phyloP scores from a whole-genome alignment of 2,329 filamentous ascomycete genomes.

The Claviceps digitariae region DNA sequence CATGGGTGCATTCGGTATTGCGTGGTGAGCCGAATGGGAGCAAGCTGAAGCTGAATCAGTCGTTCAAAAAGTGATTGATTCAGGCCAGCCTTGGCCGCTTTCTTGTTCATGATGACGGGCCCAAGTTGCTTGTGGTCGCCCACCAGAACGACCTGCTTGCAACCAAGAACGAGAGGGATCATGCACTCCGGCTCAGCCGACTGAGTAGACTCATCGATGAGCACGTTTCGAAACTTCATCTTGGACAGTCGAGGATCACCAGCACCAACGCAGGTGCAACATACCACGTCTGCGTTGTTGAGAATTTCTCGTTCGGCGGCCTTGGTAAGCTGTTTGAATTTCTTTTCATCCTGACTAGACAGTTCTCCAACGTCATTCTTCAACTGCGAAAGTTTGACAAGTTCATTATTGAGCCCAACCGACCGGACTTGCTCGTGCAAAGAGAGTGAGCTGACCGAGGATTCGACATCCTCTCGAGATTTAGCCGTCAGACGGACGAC shows the following conservation, averaged over 20 bases:
- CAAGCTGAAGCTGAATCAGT: constrained; percentile 78
- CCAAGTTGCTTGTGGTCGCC: constrained; percentile 97
- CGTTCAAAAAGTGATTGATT: constrained; percentile 99
- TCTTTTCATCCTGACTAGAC: constrained; percentile 94
- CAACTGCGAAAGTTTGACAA: constrained; percentile 82
- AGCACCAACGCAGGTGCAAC: constrained; percentile 95
- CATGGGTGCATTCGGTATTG: constrained; percentile 99
- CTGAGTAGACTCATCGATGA: constrained; percentile 97
- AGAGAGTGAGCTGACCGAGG: constrained; percentile 90
- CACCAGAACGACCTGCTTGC: constrained; percentile 97
- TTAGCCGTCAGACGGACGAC: constrained; percentile 97
- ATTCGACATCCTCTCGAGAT: constrained; percentile 95
- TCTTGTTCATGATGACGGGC: constrained; percentile 99
- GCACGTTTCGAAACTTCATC: constrained; percentile 94
- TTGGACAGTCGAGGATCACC: constrained; percentile 91
- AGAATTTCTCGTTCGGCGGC: constrained; percentile 91
- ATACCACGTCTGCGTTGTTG: constrained; percentile 91
- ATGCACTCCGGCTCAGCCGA: constrained; percentile 97
- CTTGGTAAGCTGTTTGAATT: constrained; percentile 90
- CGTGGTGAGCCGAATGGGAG: constrained; percentile 85
- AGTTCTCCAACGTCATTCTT: constrained; percentile 87
- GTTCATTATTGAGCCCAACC: constrained; percentile 90
- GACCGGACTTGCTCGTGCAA: constrained; percentile 95
- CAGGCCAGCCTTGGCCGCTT: constrained; percentile 90
- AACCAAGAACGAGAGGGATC: constrained; percentile 92